These are phyloP conservation scores for Pugionium cornutum DNA, from an alignment of 345 rosid genomes.

Conservation along the genomic window DNA sequence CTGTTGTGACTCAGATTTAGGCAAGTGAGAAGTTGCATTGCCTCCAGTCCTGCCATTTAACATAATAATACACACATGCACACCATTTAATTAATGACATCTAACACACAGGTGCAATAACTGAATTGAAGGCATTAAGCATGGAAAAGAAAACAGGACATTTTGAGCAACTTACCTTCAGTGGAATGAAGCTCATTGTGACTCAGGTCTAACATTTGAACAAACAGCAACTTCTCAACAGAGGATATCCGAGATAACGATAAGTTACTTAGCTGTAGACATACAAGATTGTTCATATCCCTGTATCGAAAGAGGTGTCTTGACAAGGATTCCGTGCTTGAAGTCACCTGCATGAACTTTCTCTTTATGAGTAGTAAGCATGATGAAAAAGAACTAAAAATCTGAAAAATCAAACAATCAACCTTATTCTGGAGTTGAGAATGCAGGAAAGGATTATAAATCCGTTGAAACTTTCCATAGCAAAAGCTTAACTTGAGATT, in stretches of 20 bases:
- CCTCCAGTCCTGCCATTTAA: conserved; percentile 59
- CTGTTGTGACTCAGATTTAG: conserved; percentile 74
- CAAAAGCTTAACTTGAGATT: conserved; percentile 11
- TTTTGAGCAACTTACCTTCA: conserved; percentile 56
- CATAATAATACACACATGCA: neutral
- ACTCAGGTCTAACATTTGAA: conserved; percentile 88
- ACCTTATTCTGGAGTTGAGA: neutral
- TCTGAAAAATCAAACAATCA: conserved; percentile 10
- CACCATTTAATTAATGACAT: conserved; percentile 17
- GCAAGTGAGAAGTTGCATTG: conserved; percentile 73
- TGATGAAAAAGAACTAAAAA: conserved; percentile 12
- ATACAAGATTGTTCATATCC: conserved; percentile 44
- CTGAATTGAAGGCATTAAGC: conserved; percentile 1
- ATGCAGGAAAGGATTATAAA: neutral
- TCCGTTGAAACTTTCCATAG: neutral
- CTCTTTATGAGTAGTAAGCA: conserved; percentile 23
- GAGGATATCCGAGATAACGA: conserved; percentile 70
- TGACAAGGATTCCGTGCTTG: conserved; percentile 52
- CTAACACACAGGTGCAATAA: conserved; percentile 13
- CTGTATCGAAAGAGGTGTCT: conserved; percentile 51
- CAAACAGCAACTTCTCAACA: conserved; percentile 75
- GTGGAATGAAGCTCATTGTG: conserved; percentile 77
- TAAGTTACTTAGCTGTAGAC: conserved; percentile 71
- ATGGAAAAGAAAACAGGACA: neutral
- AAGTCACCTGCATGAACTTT: conserved; percentile 63